Base-by-base conservation (phyloP, 352 stramenopile species). In the Globisporangium polare region DNA sequence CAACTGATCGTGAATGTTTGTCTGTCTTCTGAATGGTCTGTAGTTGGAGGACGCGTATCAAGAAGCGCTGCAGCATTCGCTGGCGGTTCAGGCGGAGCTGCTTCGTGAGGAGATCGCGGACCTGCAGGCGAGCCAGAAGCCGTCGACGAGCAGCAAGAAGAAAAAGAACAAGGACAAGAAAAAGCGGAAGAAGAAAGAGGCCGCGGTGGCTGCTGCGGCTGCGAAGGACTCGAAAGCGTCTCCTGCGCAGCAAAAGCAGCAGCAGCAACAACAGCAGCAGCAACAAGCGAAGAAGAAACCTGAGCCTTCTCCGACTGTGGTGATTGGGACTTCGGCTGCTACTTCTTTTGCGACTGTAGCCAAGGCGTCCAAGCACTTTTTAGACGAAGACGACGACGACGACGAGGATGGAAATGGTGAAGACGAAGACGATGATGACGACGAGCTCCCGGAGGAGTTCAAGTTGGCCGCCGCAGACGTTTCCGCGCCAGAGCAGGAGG, bases 81-180 rank as follows among this genome's bases (percentile, higher is more conserved):
- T 92, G 1, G 80, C 80, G 6, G 72, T 90, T 26, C 83, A 92
- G 52, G 83, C 83, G 0, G 83, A 92, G 67, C 60, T 92, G 45
- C 65, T 92, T 20, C 78, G 78, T 26, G 83, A 92, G 50, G 83
- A 92, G 54, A 80, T 91, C 18, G 77, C 79, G 42, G 81, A 89
- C 39, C 69, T 89, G 10, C 73, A 89, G 56, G 73, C 75, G 27
- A 86, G 74, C 63, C 71, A 87, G 54, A 83, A 89, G 58, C 73
- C 76, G 35, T 67, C 69, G 17, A 60, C 55, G 12, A 75, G 57
- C 37, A 88, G 75, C 59, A 92, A 90, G 66, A 92, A 90, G 62
- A 89, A 82, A 62, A 90, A 87, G 64, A 77, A 84, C 60, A 84
- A 90, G 56, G 82, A 88, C 55, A 91, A 89, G 67, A 85, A 85